Evolutionary conservation across 2,329 filamentous ascomycete species (phyloP).

Genomic region (Graphiopsis chlorocephala): DNA sequence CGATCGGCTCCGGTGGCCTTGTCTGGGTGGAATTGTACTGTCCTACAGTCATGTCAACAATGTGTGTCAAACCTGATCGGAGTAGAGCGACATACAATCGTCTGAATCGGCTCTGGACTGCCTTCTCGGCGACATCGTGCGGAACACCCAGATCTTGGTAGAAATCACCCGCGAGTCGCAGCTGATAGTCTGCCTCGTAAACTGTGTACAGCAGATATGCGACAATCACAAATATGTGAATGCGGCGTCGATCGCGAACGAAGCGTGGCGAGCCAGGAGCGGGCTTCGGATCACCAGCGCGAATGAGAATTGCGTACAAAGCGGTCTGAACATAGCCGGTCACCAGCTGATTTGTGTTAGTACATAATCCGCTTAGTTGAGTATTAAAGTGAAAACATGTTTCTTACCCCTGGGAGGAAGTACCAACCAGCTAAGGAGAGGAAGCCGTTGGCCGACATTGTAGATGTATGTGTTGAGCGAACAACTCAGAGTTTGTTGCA

Average conservation of each 20-base stretch:
- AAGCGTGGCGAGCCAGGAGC: slow-evolving; percentile 65
- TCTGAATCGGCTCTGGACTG: slow-evolving; percentile 81
- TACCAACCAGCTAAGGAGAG: slow-evolving; percentile 60
- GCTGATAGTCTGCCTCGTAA: slow-evolving; percentile 83
- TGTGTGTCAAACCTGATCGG: background rate
- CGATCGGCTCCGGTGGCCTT: slow-evolving; percentile 56
- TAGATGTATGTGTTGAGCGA: slow-evolving; percentile 9
- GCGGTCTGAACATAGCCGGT: slow-evolving; percentile 74
- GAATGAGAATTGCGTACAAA: slow-evolving; percentile 85
- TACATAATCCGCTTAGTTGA: background rate
- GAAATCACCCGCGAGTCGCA: slow-evolving; percentile 70
- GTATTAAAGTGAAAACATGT: background rate
- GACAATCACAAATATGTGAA: slow-evolving; percentile 78
- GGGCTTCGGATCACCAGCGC: slow-evolving; percentile 80
- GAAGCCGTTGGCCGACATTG: slow-evolving; percentile 42
- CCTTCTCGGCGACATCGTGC: slow-evolving; percentile 65
- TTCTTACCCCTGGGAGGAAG: slow-evolving; percentile 58
- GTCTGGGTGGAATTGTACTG: slow-evolving; percentile 73
- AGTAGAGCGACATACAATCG: slow-evolving; percentile 50
- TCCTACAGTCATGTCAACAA: slow-evolving; percentile 29
- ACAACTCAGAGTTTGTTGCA: background rate
- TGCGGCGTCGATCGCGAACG: slow-evolving; percentile 71
- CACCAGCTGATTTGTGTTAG: slow-evolving; percentile 52
- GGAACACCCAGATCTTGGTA: slow-evolving; percentile 74
- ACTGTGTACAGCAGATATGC: slow-evolving; percentile 88